These are phyloP conservation scores for Kodamaea lidongshanica DNA, from an alignment of 805 yeast species.

Conservation along the genomic window DNA sequence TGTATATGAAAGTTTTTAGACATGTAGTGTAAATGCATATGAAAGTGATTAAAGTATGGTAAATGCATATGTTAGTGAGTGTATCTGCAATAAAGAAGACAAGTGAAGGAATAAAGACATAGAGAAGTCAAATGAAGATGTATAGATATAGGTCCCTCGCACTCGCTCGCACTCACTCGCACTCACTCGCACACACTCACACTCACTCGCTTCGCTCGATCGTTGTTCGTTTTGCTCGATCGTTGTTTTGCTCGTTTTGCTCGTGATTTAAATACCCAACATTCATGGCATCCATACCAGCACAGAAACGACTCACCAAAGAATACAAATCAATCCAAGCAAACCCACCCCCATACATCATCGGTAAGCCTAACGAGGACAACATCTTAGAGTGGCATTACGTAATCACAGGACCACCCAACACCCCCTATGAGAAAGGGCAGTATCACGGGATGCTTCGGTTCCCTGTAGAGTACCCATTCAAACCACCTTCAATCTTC, in stretches of 20 bases:
- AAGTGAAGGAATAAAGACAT: too few relatives aligned
- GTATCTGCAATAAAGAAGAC: too few relatives aligned
- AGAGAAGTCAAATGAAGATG: too few relatives aligned
- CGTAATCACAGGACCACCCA: constrained; percentile 85
- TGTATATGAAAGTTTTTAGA: too few relatives aligned
- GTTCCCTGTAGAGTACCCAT: constrained; percentile 83
- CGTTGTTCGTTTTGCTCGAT: too few relatives aligned
- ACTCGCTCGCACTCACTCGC: too few relatives aligned
- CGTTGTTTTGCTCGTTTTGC: not conserved
- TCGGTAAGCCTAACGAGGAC: constrained; percentile 79
- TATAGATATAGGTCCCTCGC: too few relatives aligned
- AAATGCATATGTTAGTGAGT: too few relatives aligned
- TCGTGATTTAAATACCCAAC: not conserved
- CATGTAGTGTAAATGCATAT: too few relatives aligned
- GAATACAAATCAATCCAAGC: constrained; percentile 75
- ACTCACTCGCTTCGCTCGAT: too few relatives aligned
- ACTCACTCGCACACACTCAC: too few relatives aligned
- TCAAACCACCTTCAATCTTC: constrained; percentile 83
- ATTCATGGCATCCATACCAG: constrained; percentile 35
- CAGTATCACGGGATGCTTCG: constrained; percentile 85
- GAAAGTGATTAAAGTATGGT: too few relatives aligned
- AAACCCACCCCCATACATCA: constrained; percentile 78
- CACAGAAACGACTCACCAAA: constrained; percentile 53
- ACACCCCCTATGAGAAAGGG: constrained; percentile 79
- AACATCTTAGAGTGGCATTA: constrained; percentile 94